Percentiles rank a stretch among this genome's conserved stretches.
Conservation (phyloP, 2,329 filamentous ascomycete genomes). For the Xylaria sp. region DNA sequence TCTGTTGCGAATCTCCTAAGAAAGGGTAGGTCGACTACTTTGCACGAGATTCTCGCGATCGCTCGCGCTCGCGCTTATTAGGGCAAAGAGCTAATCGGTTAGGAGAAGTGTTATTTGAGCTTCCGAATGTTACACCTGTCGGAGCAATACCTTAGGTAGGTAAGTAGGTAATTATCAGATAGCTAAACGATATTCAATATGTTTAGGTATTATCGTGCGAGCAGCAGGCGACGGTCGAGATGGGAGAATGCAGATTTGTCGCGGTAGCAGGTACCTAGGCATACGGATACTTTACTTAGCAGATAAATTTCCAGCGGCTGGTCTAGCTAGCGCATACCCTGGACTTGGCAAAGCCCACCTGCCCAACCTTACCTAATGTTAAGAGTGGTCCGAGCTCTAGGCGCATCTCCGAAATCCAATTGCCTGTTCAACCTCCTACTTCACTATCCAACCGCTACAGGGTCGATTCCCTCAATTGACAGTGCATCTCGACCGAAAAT, state of each 20-base stretch:
- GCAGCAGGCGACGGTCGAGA: not conserved
- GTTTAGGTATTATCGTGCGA: not conserved
- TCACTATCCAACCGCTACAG: slow-evolving; percentile 31
- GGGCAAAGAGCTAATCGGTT: not conserved
- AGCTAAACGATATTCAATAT: not conserved
- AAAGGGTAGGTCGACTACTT: not conserved
- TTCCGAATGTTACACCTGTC: not conserved
- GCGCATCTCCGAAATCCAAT: slow-evolving; percentile 33
- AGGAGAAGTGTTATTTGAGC: not conserved
- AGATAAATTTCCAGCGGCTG: slow-evolving; percentile 4
- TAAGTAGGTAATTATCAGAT: not conserved
- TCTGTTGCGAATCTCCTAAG: slow-evolving; percentile 6
- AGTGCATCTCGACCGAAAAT: slow-evolving; percentile 60
- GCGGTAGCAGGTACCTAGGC: not conserved
- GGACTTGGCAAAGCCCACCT: not conserved
- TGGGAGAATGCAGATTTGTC: not conserved
- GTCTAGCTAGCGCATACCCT: not conserved
- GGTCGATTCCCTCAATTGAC: slow-evolving; percentile 45
- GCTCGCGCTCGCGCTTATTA: not conserved
- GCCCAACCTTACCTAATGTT: slow-evolving; percentile 2
- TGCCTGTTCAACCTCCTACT: slow-evolving; percentile 39
- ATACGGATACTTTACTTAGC: not conserved
- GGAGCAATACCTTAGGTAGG: not conserved
- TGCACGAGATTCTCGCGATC: slow-evolving; percentile 4
- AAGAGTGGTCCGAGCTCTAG: slow-evolving; percentile 41